phyloP scores from a whole-genome alignment of 2,329 filamentous ascomycete species.

The Aureobasidium leucospermi region DNA sequence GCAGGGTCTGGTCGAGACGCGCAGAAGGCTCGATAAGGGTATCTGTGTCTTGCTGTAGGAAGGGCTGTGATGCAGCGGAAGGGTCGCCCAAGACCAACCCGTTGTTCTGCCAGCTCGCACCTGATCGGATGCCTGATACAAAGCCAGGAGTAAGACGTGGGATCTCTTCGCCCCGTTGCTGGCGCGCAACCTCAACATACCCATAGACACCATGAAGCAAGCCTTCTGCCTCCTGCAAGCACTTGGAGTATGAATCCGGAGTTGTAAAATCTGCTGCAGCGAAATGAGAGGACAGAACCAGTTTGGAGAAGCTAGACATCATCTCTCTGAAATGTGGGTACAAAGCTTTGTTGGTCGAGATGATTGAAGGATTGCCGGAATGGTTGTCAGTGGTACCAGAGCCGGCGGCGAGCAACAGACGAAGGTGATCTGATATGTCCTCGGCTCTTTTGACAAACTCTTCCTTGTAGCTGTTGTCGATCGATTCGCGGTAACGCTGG shows the following conservation, averaged over 20 bases:
- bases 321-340: slow-evolving; percentile 98
- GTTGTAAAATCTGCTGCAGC: slow-evolving; percentile 94
- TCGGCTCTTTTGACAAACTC: slow-evolving; percentile 94
- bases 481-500: slow-evolving; percentile 83
- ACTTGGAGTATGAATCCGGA: slow-evolving; percentile 89
- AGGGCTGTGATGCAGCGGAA: slow-evolving; percentile 53
- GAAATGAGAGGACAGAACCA: slow-evolving; percentile 96
- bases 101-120: slow-evolving; percentile 79
- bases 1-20: slow-evolving; percentile 64
- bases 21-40: slow-evolving; percentile 62
- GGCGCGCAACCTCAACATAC: slow-evolving; percentile 89
- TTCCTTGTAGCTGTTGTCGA: slow-evolving; percentile 71
- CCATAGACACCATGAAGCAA: slow-evolving; percentile 90
- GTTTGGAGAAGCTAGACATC: slow-evolving; percentile 99
- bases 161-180: slow-evolving; percentile 88
- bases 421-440: slow-evolving; percentile 93
- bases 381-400: slow-evolving; percentile 98
- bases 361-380: slow-evolving; percentile 97
- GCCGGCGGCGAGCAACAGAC: slow-evolving; percentile 85
- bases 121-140: slow-evolving; percentile 72
- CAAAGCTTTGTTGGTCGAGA: slow-evolving; percentile 92
- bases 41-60: slow-evolving; percentile 84
- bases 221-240: slow-evolving; percentile 92
- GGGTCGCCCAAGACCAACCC: slow-evolving; percentile 59
- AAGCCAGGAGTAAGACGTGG: slow-evolving; percentile 91